phyloP scores from a whole-genome alignment of 352 stramenopile genomes.

The Thraustotheca clavata region DNA sequence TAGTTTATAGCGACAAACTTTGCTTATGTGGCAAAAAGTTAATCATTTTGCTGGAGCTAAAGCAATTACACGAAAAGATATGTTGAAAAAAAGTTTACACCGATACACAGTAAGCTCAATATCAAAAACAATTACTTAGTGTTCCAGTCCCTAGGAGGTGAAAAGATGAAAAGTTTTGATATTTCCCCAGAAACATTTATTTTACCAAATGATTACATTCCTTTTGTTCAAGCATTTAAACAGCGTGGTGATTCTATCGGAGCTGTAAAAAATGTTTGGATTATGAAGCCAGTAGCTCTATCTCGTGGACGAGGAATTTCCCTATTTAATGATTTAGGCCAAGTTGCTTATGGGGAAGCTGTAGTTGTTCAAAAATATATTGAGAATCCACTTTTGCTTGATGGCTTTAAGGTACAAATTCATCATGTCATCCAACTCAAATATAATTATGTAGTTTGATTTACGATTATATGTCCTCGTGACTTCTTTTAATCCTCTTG shows the following conservation, averaged over 20 bases:
- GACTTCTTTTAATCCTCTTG: conserved; percentile 88
- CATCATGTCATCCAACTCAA: neutral
- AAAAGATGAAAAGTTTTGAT: conserved; percentile 61
- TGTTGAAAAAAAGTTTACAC: conserved; percentile 77
- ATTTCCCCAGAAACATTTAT: conserved; percentile 91
- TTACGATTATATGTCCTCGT: conserved; percentile 91
- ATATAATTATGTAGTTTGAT: conserved; percentile 39
- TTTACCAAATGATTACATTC: conserved; percentile 88
- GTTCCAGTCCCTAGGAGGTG: conserved; percentile 26
- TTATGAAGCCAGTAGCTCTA: conserved; percentile 90
- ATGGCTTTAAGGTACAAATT: conserved; percentile 77
- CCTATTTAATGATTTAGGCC: conserved; percentile 77
- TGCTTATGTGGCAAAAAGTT: conserved; percentile 90
- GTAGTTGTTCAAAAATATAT: conserved; percentile 90
- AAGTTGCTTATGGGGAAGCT: conserved; percentile 83
- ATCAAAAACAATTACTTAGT: conserved; percentile 21
- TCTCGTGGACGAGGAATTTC: conserved; percentile 90
- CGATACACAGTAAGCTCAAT: conserved; percentile 33
- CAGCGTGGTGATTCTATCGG: conserved; percentile 26
- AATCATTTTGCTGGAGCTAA: conserved; percentile 91
- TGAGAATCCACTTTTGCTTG: conserved; percentile 72
- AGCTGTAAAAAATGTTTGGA: conserved; percentile 83
- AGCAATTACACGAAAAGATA: conserved; percentile 90
- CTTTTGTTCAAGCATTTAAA: conserved; percentile 83
- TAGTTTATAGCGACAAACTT: conserved; percentile 34